phyloP scores from a whole-genome alignment of 495 filamentous ascomycete species.

The Penicillium macrosclerotiorum region DNA sequence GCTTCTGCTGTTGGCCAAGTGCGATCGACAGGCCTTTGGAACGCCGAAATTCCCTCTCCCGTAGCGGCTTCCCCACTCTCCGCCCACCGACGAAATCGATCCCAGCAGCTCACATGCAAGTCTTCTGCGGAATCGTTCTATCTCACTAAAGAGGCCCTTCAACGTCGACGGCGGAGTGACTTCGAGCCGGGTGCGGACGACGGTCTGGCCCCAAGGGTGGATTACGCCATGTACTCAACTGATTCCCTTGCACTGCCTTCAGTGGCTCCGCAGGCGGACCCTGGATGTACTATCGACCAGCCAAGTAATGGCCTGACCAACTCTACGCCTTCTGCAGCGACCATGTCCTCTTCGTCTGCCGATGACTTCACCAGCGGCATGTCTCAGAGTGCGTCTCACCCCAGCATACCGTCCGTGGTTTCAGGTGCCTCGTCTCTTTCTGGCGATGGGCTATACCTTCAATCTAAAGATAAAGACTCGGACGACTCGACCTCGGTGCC shows the following conservation, averaged over 20 bases:
- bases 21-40: slow-evolving; percentile 46
- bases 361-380: slow-evolving; percentile 57
- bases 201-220: slow-evolving; percentile 15
- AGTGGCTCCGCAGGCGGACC: slow-evolving; percentile 46
- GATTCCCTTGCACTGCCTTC: slow-evolving; percentile 20
- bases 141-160: slow-evolving; percentile 40
- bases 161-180: slow-evolving; percentile 33
- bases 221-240: slow-evolving; percentile 29
- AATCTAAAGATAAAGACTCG: slow-evolving; percentile 26
- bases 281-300: slow-evolving; percentile 46
- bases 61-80: slow-evolving; percentile 15
- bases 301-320: slow-evolving; percentile 45
- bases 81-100: slow-evolving; percentile 37
- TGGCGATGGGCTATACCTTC: slow-evolving; percentile 33
- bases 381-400: slow-evolving; percentile 66
- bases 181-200: slow-evolving; percentile 31
- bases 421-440: slow-evolving; percentile 82
- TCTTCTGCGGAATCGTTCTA: slow-evolving; percentile 46
- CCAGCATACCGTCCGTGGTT: slow-evolving; percentile 71
- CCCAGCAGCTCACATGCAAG: slow-evolving; percentile 35
- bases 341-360: slow-evolving; percentile 48
- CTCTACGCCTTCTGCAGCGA: slow-evolving; percentile 55
- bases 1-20: slow-evolving; percentile 63
- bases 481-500: slow-evolving; percentile 34
- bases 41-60: slow-evolving; percentile 25